Percentiles rank a stretch among this genome's conserved stretches.
phyloP scores from a whole-genome alignment of 1,139 yeast genomes.

The Debaryomyces singareniensis region DNA sequence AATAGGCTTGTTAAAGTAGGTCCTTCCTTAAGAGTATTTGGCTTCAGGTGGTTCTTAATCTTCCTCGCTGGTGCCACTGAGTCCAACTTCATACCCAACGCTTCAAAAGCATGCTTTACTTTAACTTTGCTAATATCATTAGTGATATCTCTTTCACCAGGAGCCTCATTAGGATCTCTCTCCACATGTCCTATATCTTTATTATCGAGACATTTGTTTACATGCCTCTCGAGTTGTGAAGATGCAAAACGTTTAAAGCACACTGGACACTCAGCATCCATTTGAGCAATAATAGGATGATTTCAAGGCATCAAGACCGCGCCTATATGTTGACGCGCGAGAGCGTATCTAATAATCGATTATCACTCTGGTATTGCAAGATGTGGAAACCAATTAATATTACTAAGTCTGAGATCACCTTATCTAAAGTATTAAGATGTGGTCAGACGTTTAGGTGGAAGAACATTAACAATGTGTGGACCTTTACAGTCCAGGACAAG shows the following conservation, averaged over 20 bases:
- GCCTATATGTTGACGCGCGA: neutral
- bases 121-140: conserved; percentile 1
- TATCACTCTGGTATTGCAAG: too few relatives aligned
- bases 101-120: neutral
- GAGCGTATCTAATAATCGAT: too few relatives aligned
- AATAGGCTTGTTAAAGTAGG: conserved; percentile 26
- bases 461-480: conserved; percentile 52
- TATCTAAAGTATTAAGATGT: conserved; percentile 72
- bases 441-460: conserved; percentile 86
- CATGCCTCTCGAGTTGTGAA: conserved; percentile 31
- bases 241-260: conserved; percentile 21
- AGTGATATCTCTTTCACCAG: neutral
- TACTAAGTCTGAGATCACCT: conserved; percentile 42
- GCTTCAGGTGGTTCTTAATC: conserved; percentile 9
- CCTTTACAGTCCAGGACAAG: conserved; percentile 44
- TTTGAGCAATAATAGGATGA: too few relatives aligned
- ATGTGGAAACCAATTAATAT: conserved; percentile 22
- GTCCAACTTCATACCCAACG: neutral
- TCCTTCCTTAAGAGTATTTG: conserved; percentile 11
- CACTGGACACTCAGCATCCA: conserved; percentile 26
- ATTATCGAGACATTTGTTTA: conserved; percentile 29
- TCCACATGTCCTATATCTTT: conserved; percentile 5
- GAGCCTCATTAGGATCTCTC: neutral
- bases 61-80: conserved; percentile 9
- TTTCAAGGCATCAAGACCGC: neutral